Evolutionary conservation across 208 protist genomes (phyloP), one percentile per base, ranked within the genome.

Genomic region (Trypanosoma theileri): DNA sequence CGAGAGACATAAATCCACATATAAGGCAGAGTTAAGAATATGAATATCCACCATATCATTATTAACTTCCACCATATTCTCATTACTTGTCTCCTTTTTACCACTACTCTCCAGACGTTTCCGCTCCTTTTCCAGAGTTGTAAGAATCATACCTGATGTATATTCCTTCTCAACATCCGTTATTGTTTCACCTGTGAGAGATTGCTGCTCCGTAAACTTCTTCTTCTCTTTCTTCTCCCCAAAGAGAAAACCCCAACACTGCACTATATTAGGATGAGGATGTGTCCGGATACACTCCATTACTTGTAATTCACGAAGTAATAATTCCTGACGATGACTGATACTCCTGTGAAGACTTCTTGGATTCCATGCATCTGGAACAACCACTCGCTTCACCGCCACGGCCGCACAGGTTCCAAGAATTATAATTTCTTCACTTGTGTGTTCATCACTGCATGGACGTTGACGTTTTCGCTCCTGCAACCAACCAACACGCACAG

Each of bases 161-260:
- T 35, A n/a, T n/a, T n/a, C n/a, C n/a, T n/a, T n/a, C n/a, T n/a
- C n/a, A n/a, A n/a, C n/a, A n/a, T n/a, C n/a, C n/a, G n/a, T n/a
- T n/a, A n/a, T n/a, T n/a, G n/a, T n/a, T n/a, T n/a, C n/a, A n/a
- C n/a, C n/a, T n/a, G n/a, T n/a, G n/a, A 31, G 1, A 17, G 1
- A 3, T 62, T 26, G 13, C 10, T 44, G 12, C 28, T 42, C 31
- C 2, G 8, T 17, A 42, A 4, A 40, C 7, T 11, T 59, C 13
- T 19, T 4, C 28, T 63, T 40, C 21, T 59, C 22, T 1, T 46
- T 19, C 9, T 14, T 44, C 12, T 63, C 44, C 4, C 45, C 42
- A 54, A 81, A 81, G 44, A 65, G 31, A 69, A 81, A 81, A 4
- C 76, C 76, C 71, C 69, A 77, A 65, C 76, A 81, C 66, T 81